Evolutionary conservation across 73 alveolate genomes (phyloP).

Genomic region (Paramecium sonneborni): DNA sequence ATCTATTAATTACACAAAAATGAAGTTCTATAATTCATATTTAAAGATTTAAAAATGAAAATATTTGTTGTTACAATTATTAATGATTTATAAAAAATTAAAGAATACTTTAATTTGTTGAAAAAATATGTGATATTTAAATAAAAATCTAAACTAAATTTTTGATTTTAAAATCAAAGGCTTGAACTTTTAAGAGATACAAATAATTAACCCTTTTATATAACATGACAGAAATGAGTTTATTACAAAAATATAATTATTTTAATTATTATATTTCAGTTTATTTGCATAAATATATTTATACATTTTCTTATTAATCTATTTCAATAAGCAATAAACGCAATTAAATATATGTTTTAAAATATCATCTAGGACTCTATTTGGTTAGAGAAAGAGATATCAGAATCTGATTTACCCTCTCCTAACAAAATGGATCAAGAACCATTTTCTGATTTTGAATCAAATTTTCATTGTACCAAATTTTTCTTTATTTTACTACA

Average conservation of each 20-base stretch:
- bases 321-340: constrained; percentile 38
- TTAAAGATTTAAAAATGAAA: no score
- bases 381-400: background rate
- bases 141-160: no score
- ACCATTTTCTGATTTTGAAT: constrained; percentile 26
- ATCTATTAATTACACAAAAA: no score
- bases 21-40: no score
- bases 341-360: constrained; percentile 11
- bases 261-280: background rate
- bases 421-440: background rate
- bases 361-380: background rate
- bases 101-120: no score
- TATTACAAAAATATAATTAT: background rate
- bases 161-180: background rate
- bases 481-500: background rate
- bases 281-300: background rate
- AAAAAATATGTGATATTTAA: no score
- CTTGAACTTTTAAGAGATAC: background rate
- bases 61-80: no score
- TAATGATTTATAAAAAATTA: no score
- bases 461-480: constrained; percentile 10
- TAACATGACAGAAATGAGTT: background rate
- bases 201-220: background rate
- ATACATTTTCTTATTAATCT: background rate
- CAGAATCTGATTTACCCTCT: background rate